These are phyloP conservation scores for Blastobotrys americana DNA, from an alignment of 805 yeast genomes.

Conservation along the genomic window DNA sequence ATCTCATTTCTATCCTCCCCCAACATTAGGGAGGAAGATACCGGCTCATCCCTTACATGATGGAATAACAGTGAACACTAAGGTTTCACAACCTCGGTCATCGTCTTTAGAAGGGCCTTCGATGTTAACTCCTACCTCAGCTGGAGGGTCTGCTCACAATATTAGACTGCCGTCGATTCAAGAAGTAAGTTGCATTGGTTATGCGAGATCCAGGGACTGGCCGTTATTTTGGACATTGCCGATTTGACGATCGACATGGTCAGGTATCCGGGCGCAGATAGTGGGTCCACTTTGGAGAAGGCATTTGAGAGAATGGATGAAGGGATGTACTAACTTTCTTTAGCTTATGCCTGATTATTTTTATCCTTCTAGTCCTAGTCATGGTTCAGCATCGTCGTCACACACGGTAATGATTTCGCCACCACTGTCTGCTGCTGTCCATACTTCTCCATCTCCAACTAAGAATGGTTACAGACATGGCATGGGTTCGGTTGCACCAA, in stretches of 20 bases:
- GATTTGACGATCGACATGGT: no score
- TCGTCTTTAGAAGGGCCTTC: neutral
- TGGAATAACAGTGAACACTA: neutral
- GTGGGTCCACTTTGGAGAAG: no score
- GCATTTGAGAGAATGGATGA: no score
- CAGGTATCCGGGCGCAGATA: no score
- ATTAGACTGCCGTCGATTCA: slow-evolving; percentile 15
- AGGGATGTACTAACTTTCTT: neutral
- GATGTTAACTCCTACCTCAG: neutral
- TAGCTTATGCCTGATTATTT: slow-evolving; percentile 7
- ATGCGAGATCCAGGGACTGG: slow-evolving; percentile 3
- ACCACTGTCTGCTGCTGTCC: slow-evolving; percentile 6
- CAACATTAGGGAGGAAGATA: neutral
- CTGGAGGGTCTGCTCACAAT: slow-evolving; percentile 1
- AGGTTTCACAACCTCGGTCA: neutral
- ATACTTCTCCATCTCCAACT: slow-evolving; percentile 6
- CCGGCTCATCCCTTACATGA: neutral
- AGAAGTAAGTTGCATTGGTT: slow-evolving; percentile 9
- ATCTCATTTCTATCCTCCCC: neutral
- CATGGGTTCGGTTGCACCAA: no score
- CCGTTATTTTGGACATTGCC: no score
- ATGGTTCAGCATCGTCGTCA: slow-evolving; percentile 1
- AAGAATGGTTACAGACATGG: neutral
- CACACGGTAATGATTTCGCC: slow-evolving; percentile 1
- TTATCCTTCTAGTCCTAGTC: slow-evolving; percentile 2